Percentiles rank a stretch among this genome's conserved stretches.
phyloP scores from a whole-genome alignment of 2,329 filamentous ascomycete genomes.

The Fusarium sp. region DNA sequence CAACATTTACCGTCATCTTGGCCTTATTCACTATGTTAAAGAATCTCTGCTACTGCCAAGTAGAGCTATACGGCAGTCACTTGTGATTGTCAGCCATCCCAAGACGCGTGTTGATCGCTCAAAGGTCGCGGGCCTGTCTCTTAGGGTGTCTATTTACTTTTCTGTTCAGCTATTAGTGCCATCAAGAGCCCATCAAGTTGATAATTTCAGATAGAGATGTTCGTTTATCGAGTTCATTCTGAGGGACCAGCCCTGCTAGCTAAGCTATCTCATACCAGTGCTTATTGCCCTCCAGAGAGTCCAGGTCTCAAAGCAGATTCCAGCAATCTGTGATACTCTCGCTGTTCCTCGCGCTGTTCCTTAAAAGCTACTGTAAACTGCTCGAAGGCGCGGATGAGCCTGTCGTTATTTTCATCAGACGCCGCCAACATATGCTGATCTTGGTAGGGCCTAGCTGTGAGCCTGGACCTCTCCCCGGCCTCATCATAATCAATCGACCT shows the following conservation, averaged over 20 bases:
- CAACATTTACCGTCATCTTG: neutral
- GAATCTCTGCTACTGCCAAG: neutral
- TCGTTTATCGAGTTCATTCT: neutral
- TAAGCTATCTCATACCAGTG: neutral
- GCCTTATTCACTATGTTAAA: neutral
- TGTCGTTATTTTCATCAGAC: neutral
- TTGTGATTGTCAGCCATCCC: neutral
- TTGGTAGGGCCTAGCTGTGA: neutral
- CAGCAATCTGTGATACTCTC: neutral
- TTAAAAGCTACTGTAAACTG: neutral
- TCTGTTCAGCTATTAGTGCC: neutral
- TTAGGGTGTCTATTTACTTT: neutral
- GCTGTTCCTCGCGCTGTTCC: neutral
- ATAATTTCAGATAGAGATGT: neutral
- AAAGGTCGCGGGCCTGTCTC: neutral
- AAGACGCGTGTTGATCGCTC: neutral
- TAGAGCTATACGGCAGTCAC: neutral
- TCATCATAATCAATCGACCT: neutral
- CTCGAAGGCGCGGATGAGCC: neutral
- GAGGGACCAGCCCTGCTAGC: neutral
- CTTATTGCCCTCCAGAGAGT: neutral
- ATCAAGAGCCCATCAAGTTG: neutral
- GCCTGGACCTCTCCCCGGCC: neutral
- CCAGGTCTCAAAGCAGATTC: neutral
- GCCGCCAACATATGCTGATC: neutral